Evolutionary conservation across 805 yeast species (phyloP), one percentile per base, ranked within the genome.

Genomic region (Nakazawaea peltata): DNA sequence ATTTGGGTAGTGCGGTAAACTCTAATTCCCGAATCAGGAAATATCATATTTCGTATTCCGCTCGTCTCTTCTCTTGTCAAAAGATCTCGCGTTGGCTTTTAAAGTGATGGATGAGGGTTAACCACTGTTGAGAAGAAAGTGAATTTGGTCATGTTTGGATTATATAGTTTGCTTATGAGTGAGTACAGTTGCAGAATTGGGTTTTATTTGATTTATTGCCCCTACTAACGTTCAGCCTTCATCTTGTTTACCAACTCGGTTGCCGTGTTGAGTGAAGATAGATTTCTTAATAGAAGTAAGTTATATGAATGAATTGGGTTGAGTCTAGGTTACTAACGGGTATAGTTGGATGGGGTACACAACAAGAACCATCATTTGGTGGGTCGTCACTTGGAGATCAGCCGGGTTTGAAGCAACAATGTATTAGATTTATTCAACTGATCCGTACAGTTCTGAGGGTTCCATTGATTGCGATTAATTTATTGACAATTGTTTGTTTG

Each of bases 251-350:
- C 73, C 26, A 74, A 74, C 45, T 76, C 77, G 0, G 61, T 74
- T 13, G 81, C 81, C 0, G 71, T 74, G 16, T 59, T 74, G 28
- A 70, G 77, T 39, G 81, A 74, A 45, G 81, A 74, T 48, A 49
- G 81, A 34, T 74, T 74, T 44, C 59, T 74, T 40, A 71, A 72
- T 56, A 49, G 81, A 56, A 56, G 59, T 62, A 59, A 46, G 59
- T 32, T 36, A 18, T 50, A 51, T n/a, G n/a, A n/a, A n/a, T n/a
- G n/a, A n/a, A n/a, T n/a, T n/a, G n/a, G n/a, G n/a, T n/a, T n/a
- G 24, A 66, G 61, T 18, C 61, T 59, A 61, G 60, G 56, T 8
- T 43, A 43, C 17, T 34, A 18, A 34, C 41, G 9, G 16, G 17
- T 4, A 48, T 49, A 33, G 45, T 53, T 30, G 58, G 58, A 10